These are phyloP conservation scores for Heliosperma pusillum DNA, from an alignment of 148 eudicot species.

Conservation along the genomic window DNA sequence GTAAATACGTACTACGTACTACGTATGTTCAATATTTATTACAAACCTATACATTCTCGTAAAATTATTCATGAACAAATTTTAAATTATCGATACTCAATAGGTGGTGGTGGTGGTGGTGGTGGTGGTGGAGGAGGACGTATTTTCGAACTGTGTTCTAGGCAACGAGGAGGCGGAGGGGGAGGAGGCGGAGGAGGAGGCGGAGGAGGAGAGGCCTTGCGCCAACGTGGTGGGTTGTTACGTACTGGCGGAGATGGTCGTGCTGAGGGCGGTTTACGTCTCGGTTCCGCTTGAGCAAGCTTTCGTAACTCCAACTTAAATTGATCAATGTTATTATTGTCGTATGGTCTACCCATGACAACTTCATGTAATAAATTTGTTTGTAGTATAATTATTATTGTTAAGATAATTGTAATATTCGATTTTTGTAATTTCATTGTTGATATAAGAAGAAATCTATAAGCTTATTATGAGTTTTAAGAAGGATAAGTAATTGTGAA, in stretches of 20 bases:
- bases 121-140: constrained; percentile 8
- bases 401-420: background rate
- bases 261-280: background rate
- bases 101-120: too few species aligned
- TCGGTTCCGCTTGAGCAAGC: background rate
- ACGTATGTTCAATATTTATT: too few species aligned
- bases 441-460: background rate
- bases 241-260: constrained; percentile 9
- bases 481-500: background rate
- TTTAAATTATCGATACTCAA: too few species aligned
- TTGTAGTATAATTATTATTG: background rate
- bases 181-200: background rate
- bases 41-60: too few species aligned
- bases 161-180: constrained; percentile 9
- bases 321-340: background rate
- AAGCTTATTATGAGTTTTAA: too few species aligned
- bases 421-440: background rate
- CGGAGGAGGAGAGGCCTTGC: background rate
- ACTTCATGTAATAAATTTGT: background rate
- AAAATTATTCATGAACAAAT: too few species aligned
- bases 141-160: background rate
- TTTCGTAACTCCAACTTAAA: background rate
- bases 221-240: background rate
- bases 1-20: too few species aligned
- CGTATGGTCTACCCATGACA: background rate